Conservation (phyloP, 768 basidiomycete genomes). For the Russula emetica region DNA sequence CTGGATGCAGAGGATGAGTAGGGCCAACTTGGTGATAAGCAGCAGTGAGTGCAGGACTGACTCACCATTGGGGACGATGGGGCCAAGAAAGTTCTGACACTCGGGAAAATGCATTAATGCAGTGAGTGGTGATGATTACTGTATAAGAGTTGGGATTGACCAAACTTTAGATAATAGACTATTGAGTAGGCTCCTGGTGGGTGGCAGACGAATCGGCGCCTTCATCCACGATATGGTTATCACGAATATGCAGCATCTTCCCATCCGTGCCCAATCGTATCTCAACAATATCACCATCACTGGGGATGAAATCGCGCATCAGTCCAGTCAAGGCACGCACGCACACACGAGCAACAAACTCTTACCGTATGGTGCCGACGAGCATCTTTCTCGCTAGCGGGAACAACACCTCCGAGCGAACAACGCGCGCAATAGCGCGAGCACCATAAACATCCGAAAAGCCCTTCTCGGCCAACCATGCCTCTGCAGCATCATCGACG, state of each 20-base stretch:
- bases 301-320: slow-evolving; percentile 26
- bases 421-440: slow-evolving; percentile 80
- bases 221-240: slow-evolving; percentile 56
- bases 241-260: slow-evolving; percentile 48
- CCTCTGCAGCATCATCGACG: slow-evolving; percentile 54
- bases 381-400: slow-evolving; percentile 78
- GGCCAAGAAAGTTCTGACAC: too few relatives aligned
- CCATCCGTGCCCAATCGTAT: slow-evolving; percentile 47
- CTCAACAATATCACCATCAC: slow-evolving; percentile 64
- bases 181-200: not conserved
- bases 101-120: too few relatives aligned
- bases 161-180: not conserved
- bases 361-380: slow-evolving; percentile 69
- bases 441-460: slow-evolving; percentile 87
- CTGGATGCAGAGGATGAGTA: too few relatives aligned
- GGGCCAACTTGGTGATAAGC: too few relatives aligned
- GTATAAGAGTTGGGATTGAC: not conserved
- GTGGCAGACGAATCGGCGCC: not conserved
- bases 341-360: not conserved
- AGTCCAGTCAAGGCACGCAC: not conserved
- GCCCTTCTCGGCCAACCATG: slow-evolving; percentile 71
- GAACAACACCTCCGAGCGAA: slow-evolving; percentile 76
- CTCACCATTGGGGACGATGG: too few relatives aligned
- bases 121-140: not conserved
- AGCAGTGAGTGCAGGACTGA: too few relatives aligned